Conservation (phyloP, 495 filamentous ascomycete genomes). For the Cercophora sp. region DNA sequence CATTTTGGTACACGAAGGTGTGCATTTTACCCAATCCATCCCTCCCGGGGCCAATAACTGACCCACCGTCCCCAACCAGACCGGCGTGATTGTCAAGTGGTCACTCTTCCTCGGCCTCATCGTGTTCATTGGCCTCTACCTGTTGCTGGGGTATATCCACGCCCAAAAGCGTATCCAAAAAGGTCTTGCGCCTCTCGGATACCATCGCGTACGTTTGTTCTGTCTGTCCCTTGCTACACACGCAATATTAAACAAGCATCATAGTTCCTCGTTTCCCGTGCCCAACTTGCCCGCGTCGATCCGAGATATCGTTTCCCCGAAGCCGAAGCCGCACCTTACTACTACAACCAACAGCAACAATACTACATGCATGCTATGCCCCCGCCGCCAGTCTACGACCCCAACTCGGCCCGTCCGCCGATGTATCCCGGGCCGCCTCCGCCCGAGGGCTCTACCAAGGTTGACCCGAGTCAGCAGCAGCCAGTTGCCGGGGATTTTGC, state of each 20-base stretch:
- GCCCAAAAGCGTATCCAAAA: constrained; percentile 59
- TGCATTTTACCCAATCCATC: too few species aligned
- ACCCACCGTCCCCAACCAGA: constrained; percentile 36
- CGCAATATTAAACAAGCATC: background rate
- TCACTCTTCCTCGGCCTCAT: constrained; percentile 56
- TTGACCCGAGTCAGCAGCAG: constrained; percentile 50
- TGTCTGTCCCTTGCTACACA: background rate
- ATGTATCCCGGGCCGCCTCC: constrained; percentile 51
- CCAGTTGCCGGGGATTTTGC: constrained; percentile 41
- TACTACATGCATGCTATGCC: constrained; percentile 59
- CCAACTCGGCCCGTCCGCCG: constrained; percentile 46
- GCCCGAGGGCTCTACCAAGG: constrained; percentile 53
- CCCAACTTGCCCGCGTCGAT: constrained; percentile 51
- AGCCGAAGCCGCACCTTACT: constrained; percentile 23
- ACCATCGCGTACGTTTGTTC: constrained; percentile 58
- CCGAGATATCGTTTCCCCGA: constrained; percentile 46
- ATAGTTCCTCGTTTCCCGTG: constrained; percentile 60
- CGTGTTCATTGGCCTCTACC: constrained; percentile 47
- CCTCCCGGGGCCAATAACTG: too few species aligned
- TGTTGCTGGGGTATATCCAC: constrained; percentile 61
- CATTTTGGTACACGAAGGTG: constrained; percentile 46
- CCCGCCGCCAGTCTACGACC: constrained; percentile 51
- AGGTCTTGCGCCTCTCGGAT: constrained; percentile 57
- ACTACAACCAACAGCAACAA: constrained; percentile 14
- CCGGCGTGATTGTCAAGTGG: constrained; percentile 64